Evolutionary conservation across 2,329 filamentous ascomycete genomes (phyloP), one percentile per base, ranked within the genome.

Genomic region (Cladorrhinum sp.): DNA sequence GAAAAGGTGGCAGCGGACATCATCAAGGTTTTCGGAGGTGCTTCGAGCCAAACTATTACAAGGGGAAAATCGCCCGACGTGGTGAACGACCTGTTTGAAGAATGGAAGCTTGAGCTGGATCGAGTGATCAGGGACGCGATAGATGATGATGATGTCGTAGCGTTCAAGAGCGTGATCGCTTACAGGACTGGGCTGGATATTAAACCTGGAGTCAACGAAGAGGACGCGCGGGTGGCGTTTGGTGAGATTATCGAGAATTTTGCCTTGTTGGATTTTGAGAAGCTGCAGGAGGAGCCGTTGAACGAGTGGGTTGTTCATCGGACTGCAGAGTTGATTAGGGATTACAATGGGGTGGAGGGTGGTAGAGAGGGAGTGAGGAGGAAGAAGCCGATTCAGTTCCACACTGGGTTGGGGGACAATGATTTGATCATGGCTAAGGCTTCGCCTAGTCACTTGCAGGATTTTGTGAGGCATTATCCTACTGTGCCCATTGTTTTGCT

Each of bases 91-190:
- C 70, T 74, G 12, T 78, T 78, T 53, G 70, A 75, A 9, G 65
- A 69, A n/a, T 82, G 85, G 67, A 73, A 81, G 12, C 73, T 74
- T 2, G 76, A 78, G 3, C 86, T 87, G 60, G 76, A 78, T 56
- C 69, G 73, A 1, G 73, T 78, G 23, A 86, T 95, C 36, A 70
- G 75, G 10, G 73, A 78, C 1, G 81, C 84, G 2, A 78, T 92
- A 24, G 76, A 79, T 0, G 87, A 95, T 68, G 76, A 83, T 0
- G 81, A 87, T 18, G 86, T 96, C 1, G 90, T 85, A 1, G 91
- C 84, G 1, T 96, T 96, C 81, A 95, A 96, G 73, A 90, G 87
- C 1, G 85, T 93, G 53, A 85, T 96, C 58, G 93, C 91, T 74
- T 95, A 95, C 71, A 83, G 91, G 13, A 90, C 87, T 0, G 91